phyloP scores from a whole-genome alignment of 768 basidiomycete species.

The Cubamyces lactineus region DNA sequence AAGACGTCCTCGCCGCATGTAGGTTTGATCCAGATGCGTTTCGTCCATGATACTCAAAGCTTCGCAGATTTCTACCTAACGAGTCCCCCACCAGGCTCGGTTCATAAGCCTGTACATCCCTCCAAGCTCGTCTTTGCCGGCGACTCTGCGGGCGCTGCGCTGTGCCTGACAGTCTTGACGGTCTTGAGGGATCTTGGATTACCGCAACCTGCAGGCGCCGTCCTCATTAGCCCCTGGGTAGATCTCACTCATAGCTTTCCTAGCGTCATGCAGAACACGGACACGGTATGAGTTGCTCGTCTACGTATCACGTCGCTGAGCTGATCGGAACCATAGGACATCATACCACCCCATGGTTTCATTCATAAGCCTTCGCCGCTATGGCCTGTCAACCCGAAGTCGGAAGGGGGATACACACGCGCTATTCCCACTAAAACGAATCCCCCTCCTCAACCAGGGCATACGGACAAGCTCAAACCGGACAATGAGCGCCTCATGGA shows the following conservation, averaged over 20 bases:
- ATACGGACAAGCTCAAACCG: conserved; percentile 51
- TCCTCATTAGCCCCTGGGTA: conserved; percentile 82
- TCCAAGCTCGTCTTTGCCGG: conserved; percentile 77
- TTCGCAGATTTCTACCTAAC: conserved; percentile 71
- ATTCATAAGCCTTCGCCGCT: conserved; percentile 59
- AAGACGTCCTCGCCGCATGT: conserved; percentile 80
- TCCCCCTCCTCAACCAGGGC: conserved; percentile 51
- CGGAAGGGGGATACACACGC: conserved; percentile 35
- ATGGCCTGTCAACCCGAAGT: conserved; percentile 55
- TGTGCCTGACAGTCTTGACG: conserved; percentile 62
- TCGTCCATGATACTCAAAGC: not conserved
- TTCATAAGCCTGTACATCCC: conserved; percentile 65
- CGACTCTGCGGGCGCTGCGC: conserved; percentile 77
- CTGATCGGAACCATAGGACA: conserved; percentile 50
- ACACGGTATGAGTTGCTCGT: conserved; percentile 47
- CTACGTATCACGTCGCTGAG: not conserved
- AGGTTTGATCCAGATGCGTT: conserved; percentile 18
- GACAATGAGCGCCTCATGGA: conserved; percentile 30
- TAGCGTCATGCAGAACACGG: conserved; percentile 67
- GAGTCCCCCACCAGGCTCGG: conserved; percentile 62
- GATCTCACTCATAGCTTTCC: conserved; percentile 88
- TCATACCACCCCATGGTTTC: conserved; percentile 66
- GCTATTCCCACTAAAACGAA: conserved; percentile 42
- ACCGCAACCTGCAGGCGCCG: conserved; percentile 73
- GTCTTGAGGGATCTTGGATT: conserved; percentile 70